phyloP scores from a whole-genome alignment of 1,284 basidiomycete genomes.

The Microbotryum saponariae region DNA sequence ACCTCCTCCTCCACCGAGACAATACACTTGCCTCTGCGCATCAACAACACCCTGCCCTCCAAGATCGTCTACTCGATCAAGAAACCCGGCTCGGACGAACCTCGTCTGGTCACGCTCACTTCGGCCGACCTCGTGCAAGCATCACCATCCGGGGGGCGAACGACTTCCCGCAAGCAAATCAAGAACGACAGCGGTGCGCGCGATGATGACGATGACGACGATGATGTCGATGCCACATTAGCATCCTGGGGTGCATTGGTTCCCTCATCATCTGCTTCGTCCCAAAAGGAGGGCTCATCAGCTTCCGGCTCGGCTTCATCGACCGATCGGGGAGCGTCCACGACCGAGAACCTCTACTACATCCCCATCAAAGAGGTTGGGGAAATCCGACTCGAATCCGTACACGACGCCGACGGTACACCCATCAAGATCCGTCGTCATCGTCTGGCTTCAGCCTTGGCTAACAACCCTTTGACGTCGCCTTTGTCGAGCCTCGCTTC shows the following conservation, averaged over 20 bases:
- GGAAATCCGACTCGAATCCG: constrained; percentile 60
- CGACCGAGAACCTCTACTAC: constrained; percentile 63
- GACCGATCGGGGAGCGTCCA: constrained; percentile 43
- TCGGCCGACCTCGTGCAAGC: constrained; percentile 5
- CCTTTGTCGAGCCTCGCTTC: background rate
- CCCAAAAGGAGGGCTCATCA: no score
- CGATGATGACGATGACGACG: constrained; percentile 22
- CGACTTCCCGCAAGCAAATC: no score
- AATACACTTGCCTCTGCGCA: constrained; percentile 65
- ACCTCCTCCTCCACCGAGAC: constrained; percentile 40
- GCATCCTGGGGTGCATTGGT: constrained; percentile 41
- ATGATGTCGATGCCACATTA: constrained; percentile 29
- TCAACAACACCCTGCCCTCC: constrained; percentile 82
- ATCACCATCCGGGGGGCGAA: no score
- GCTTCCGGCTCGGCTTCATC: no score
- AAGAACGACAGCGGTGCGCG: constrained; percentile 35
- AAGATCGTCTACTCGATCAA: constrained; percentile 58
- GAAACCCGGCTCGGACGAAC: constrained; percentile 32
- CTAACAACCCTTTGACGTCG: constrained; percentile 2
- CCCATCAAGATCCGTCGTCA: constrained; percentile 51
- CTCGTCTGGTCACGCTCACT: background rate
- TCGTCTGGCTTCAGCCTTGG: constrained; percentile 1
- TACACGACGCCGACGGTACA: constrained; percentile 60
- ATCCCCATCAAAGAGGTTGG: constrained; percentile 65
- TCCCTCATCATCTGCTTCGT: constrained; percentile 14